Evolutionary conservation across 345 rosid genomes (phyloP), one percentile per base, ranked within the genome.

Genomic region (Citropsis articulata): DNA sequence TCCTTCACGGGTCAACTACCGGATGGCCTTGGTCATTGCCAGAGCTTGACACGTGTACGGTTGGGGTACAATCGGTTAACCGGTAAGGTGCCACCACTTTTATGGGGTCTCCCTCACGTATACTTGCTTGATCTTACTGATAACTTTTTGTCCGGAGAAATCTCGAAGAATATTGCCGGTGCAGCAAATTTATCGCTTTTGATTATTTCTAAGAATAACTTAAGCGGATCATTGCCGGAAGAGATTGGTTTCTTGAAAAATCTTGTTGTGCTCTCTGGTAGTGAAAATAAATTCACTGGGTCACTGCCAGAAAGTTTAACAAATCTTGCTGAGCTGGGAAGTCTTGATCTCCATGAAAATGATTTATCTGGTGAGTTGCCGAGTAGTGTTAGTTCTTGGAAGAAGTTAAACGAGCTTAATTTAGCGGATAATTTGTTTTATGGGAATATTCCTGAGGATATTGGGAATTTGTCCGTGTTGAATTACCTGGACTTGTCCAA

Each of bases 91-190:
- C 98, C 99, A 7, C 14, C 84, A 18, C 90, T 90, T 7, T 82
- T 97, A 70, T 97, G 98, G 99, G 98, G 98, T 2, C 78, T 97
- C 80, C 98, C 99, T 28, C 94, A 80, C 33, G 96, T 92, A 12
- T 86, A 83, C 77, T 83, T 97, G 77, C 86, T 94, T 55, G 98
- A 94, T 78, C 90, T 94, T 5, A 73, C 63, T 6, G 85, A 83
- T 65, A 94, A 94, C 77, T 87, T 88, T 31, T 80, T 97, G 5
- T 87, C 98, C 2, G 99, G 99, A 0, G 82, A 79, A 40, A 85
- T 97, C 30, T 85, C 89, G 6, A 90, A 87, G 77, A 80, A 82
- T 1, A 90, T 97, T 0, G 90, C 90, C 4, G 78, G 87, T 27
- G 99, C 98, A 5, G 79, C 89, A 0, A 93, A 88, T 79, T 86